phyloP scores from a whole-genome alignment of 495 filamentous ascomycete genomes.

The Aspergillus nanangensis region DNA sequence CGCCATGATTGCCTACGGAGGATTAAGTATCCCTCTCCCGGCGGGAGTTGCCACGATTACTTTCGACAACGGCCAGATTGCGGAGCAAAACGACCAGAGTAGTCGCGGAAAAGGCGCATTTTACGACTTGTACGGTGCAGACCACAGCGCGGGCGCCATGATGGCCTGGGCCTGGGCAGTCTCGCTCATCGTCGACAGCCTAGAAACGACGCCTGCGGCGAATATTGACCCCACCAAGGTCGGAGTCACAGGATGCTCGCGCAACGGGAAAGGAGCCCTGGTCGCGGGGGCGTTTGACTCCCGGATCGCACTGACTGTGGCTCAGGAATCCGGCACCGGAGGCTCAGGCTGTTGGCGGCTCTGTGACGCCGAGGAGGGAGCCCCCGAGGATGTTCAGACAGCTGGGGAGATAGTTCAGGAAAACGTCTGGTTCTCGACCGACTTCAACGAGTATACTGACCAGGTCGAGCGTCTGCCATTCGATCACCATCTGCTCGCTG shows the following conservation, averaged over 20 bases:
- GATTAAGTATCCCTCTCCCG: conserved; percentile 3
- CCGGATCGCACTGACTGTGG: conserved; percentile 4
- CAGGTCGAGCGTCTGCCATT: background rate
- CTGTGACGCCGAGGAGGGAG: conserved; percentile 2
- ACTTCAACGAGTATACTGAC: background rate
- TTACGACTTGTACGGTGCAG: conserved; percentile 7
- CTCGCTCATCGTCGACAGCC: background rate
- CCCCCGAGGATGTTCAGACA: conserved; percentile 3
- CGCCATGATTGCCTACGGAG: conserved; percentile 8
- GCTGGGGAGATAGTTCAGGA: conserved; percentile 4
- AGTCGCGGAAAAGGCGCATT: conserved; percentile 6
- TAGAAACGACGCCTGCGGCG: conserved; percentile 5
- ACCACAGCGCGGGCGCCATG: conserved; percentile 5
- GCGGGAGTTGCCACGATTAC: conserved; percentile 7
- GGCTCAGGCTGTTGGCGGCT: conserved; percentile 9
- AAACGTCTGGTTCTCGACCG: conserved; percentile 11
- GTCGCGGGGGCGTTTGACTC: conserved; percentile 6
- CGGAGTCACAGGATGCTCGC: conserved; percentile 8
- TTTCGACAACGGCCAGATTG: conserved; percentile 5
- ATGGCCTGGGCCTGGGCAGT: conserved; percentile 10
- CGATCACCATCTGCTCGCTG: conserved; percentile 11
- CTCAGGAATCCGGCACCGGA: conserved; percentile 8
- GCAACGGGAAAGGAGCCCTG: conserved; percentile 9
- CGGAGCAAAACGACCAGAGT: background rate
- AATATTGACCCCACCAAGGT: conserved; percentile 2